Evolutionary conservation across 768 basidiomycete species (phyloP).

Genomic region (Tylopilus felleus): DNA sequence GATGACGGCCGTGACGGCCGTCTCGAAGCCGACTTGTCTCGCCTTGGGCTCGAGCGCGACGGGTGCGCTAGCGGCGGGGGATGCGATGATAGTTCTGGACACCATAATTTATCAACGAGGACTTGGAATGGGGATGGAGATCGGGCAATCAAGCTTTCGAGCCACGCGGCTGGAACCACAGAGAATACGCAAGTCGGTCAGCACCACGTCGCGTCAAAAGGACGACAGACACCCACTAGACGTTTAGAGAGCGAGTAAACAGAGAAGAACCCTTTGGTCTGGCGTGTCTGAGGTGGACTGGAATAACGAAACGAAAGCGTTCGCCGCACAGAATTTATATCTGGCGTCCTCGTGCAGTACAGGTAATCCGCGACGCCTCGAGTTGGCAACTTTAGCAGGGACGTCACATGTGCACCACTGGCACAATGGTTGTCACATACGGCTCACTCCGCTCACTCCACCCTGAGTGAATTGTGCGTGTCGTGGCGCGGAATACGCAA

Average conservation of each 20-base stretch:
- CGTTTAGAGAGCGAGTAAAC: neutral
- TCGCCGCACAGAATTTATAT: conserved; percentile 15
- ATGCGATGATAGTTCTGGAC: conserved; percentile 1
- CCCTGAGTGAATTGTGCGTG: conserved; percentile 2
- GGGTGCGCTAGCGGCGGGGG: neutral
- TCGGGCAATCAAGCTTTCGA: no score
- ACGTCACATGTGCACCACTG: neutral
- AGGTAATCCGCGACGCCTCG: neutral
- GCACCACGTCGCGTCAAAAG: neutral
- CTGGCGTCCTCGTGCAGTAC: conserved; percentile 1
- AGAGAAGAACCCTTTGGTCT: neutral
- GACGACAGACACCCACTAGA: conserved; percentile 5
- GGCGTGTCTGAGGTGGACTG: neutral
- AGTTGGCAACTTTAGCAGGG: neutral
- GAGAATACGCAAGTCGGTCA: neutral
- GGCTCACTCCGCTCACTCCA: neutral
- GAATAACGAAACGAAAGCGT: neutral
- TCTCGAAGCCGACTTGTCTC: conserved; percentile 22
- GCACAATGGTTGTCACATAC: neutral
- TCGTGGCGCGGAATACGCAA: neutral
- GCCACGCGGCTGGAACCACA: neutral
- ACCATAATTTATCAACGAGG: neutral
- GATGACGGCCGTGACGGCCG: conserved; percentile 20
- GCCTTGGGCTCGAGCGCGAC: neutral
- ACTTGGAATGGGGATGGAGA: neutral